A percentile compares a stretch with the other conserved stretches of the same genome.
Evolutionary conservation across 2,329 filamentous ascomycete species (phyloP).

Genomic region (Microdochium trichocladiopsis): DNA sequence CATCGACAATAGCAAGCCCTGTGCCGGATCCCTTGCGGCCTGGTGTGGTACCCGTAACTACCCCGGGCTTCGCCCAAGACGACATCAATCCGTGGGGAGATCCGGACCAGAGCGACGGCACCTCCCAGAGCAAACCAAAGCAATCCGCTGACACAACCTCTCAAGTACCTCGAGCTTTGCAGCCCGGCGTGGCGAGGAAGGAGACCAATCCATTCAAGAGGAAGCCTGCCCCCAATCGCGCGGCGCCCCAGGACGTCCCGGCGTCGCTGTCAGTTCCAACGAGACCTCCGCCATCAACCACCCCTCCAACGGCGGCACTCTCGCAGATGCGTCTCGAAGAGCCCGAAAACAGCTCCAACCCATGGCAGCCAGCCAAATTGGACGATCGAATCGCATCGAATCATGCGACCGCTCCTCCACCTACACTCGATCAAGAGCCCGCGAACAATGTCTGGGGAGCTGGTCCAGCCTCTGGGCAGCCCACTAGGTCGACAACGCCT

Average conservation of each 20-base stretch:
- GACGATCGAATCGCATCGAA: conserved; percentile 14
- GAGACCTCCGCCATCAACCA: conserved; percentile 5
- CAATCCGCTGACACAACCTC: conserved; percentile 10
- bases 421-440: conserved; percentile 19
- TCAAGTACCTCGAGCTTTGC: conserved; percentile 22
- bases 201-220: conserved; percentile 51
- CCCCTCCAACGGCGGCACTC: conserved; percentile 27
- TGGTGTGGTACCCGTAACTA: conserved; percentile 11
- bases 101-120: conserved; percentile 8
- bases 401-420: conserved; percentile 16
- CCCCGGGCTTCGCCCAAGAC: conserved; percentile 17
- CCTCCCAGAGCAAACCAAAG: conserved; percentile 2
- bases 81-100: conserved; percentile 27
- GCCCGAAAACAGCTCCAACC: conserved; percentile 28
- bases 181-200: conserved; percentile 21
- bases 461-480: conserved; percentile 16
- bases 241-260: conserved; percentile 5
- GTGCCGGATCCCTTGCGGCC: conserved; percentile 25
- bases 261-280: conserved; percentile 9
- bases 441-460: conserved; percentile 28
- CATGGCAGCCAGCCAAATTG: conserved; percentile 34
- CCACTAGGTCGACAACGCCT: conserved; percentile 24
- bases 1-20: conserved; percentile 5
- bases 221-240: conserved; percentile 24
- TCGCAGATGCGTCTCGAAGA: conserved; percentile 35